Evolutionary conservation across 2,329 filamentous ascomycete genomes (phyloP).

Genomic region (Diaporthe vexans): DNA sequence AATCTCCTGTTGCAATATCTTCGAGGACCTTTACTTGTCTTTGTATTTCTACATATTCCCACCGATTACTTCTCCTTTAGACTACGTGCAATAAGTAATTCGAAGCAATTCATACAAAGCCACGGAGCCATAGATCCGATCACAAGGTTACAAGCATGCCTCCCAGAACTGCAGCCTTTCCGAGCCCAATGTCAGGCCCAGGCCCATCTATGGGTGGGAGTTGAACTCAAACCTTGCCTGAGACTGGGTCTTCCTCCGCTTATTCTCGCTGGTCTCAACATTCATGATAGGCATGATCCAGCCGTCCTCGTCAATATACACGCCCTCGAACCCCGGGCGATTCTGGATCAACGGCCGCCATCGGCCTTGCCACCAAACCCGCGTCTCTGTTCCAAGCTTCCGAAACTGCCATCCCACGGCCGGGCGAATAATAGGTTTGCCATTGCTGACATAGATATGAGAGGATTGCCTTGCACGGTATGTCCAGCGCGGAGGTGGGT

Average conservation of each 20-base stretch:
- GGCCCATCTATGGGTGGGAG: not conserved
- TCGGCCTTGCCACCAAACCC: not conserved
- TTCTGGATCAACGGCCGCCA: not conserved
- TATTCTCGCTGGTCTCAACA: accelerated
- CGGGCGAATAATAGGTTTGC: not conserved
- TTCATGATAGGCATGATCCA: not conserved
- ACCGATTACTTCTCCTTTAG: too few species aligned
- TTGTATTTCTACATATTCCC: too few species aligned
- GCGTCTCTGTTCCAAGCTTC: not conserved
- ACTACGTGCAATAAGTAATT: too few species aligned
- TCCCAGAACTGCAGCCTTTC: not conserved
- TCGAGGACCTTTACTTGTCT: too few species aligned
- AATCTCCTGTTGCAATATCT: too few species aligned
- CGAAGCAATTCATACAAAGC: too few species aligned
- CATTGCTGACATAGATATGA: not conserved
- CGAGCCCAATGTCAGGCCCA: not conserved
- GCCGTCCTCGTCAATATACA: not conserved
- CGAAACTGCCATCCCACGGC: not conserved
- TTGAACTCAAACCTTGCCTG: not conserved
- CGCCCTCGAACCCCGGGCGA: not conserved
- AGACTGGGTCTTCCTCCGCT: not conserved
- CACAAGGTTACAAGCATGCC: not conserved
- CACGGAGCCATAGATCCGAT: too few species aligned
- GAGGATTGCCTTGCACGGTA: not conserved
- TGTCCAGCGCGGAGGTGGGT: too few species aligned